phyloP scores from a whole-genome alignment of 805 yeast species.

The Candida taoyuanica region DNA sequence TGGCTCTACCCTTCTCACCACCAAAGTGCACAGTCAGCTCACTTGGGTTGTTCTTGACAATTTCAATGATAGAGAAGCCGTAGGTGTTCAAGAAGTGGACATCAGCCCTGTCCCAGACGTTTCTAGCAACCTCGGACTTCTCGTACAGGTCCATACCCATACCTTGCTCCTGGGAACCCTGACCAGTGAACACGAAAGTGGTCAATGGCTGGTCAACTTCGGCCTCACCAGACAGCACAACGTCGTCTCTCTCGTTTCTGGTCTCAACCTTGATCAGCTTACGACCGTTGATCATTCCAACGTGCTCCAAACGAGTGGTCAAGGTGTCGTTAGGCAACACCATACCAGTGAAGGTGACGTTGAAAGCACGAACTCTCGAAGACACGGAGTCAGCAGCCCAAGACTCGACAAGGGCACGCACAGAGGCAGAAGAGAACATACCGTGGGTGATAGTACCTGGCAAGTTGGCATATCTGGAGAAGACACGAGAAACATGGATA shows the following conservation, averaged over 20 bases:
- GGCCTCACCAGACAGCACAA: constrained; percentile 90
- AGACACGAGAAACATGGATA: constrained; percentile 93
- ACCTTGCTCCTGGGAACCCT: constrained; percentile 99
- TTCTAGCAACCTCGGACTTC: constrained; percentile 84
- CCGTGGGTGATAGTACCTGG: constrained; percentile 99
- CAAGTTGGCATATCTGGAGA: constrained; percentile 86
- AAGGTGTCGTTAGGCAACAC: constrained; percentile 92
- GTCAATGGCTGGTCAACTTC: constrained; percentile 98
- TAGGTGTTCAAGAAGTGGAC: constrained; percentile 85
- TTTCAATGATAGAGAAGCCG: constrained; percentile 95
- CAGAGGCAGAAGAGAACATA: constrained; percentile 96
- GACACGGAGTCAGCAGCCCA: constrained; percentile 99
- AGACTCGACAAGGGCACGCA: constrained; percentile 91
- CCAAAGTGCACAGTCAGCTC: constrained; percentile 96
- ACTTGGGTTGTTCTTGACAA: constrained; percentile 92
- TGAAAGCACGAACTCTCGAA: constrained; percentile 91
- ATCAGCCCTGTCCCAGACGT: constrained; percentile 98
- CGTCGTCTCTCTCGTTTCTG: constrained; percentile 73
- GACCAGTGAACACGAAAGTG: constrained; percentile 97
- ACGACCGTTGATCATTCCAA: constrained; percentile 99
- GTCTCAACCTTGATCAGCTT: constrained; percentile 93
- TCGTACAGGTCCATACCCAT: constrained; percentile 99
- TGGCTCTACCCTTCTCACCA: constrained; percentile 94
- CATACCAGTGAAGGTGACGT: constrained; percentile 91
- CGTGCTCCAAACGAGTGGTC: constrained; percentile 84